A percentile compares a stretch with the other conserved stretches of the same genome.
phyloP scores from a whole-genome alignment of 805 yeast species.

The Starmerella vaccinii region DNA sequence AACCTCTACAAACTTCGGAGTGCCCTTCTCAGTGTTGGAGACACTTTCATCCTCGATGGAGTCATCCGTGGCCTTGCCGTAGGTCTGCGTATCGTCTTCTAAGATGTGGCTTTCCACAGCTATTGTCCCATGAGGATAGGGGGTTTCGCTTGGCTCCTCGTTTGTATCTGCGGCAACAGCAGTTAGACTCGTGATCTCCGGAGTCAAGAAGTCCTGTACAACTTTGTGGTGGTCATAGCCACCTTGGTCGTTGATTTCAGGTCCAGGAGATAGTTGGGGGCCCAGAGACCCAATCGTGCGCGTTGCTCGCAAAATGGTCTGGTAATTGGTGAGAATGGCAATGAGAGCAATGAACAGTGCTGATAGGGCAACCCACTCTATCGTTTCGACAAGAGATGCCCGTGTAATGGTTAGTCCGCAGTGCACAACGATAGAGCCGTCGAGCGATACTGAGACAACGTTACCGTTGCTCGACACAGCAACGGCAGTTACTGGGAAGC shows the following conservation, averaged over 20 bases:
- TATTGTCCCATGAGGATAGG: neutral
- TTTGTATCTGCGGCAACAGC: neutral
- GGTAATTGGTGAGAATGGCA: constrained; percentile 4
- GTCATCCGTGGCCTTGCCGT: neutral
- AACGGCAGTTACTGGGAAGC: constrained; percentile 23
- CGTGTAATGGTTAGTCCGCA: neutral
- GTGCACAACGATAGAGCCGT: constrained; percentile 19
- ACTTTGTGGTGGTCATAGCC: neutral
- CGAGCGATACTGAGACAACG: constrained; percentile 22
- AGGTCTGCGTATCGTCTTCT: neutral
- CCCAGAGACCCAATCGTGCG: neutral
- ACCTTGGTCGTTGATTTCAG: too few relatives aligned
- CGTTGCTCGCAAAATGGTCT: neutral
- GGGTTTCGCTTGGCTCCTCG: neutral
- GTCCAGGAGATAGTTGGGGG: neutral
- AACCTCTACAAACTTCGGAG: neutral
- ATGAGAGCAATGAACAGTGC: constrained; percentile 13
- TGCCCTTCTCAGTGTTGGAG: too few relatives aligned
- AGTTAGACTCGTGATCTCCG: neutral
- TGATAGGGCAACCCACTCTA: constrained; percentile 20
- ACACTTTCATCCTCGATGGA: neutral
- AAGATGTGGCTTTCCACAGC: neutral
- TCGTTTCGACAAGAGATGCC: constrained; percentile 6
- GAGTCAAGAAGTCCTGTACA: neutral
- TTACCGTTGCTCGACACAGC: constrained; percentile 16